Conservation (phyloP, 208 protist genomes). For the Acanthamoeba healyi region DNA sequence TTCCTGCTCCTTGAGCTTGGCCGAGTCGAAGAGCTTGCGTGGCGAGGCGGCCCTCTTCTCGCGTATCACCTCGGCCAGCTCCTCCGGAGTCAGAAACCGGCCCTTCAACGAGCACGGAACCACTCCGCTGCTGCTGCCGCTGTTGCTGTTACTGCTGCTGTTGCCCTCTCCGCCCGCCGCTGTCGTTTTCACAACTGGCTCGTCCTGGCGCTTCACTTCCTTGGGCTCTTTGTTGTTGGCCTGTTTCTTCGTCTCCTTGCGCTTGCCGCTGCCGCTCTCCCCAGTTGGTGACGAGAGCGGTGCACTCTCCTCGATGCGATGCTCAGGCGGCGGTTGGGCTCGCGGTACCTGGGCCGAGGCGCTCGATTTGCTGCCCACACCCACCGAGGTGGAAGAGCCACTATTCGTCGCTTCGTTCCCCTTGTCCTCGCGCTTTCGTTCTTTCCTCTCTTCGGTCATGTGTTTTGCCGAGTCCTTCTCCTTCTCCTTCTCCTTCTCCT, state of each 20-base stretch:
- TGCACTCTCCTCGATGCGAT: not conserved
- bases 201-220: no score
- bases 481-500: not conserved
- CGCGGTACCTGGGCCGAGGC: not conserved
- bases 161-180: not conserved
- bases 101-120: not conserved
- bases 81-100: conserved; percentile 33
- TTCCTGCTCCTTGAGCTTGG: not conserved
- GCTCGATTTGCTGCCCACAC: no score
- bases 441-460: not conserved
- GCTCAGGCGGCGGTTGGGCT: not conserved
- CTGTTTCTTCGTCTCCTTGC: no score
- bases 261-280: not conserved
- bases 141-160: not conserved
- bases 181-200: no score
- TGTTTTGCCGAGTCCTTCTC: not conserved
- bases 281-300: not conserved
- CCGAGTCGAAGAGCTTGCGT: not conserved
- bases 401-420: no score
- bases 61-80: conserved; percentile 48
- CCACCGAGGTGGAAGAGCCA: no score
- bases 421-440: no score
- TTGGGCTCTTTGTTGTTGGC: not conserved
- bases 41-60: conserved; percentile 27
- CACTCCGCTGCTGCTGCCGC: not conserved